Evolutionary conservation across 179 eudicot species (phyloP), one percentile per base, ranked within the genome.

Genomic region (Amaranthus tricolor): DNA sequence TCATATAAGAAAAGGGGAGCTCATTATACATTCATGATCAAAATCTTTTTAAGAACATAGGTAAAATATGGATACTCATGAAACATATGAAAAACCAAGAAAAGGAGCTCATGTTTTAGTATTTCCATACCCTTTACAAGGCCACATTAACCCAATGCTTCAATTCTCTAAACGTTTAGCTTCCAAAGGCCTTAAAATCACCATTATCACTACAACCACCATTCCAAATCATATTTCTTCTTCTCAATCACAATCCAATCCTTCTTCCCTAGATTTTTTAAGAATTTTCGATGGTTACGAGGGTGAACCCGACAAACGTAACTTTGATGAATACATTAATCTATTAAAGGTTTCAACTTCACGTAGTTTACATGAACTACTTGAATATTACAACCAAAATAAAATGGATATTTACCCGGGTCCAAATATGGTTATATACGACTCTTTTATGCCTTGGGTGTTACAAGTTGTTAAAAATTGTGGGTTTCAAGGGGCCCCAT

Each of bases 61-160:
- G 24, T n/a, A 21, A 74, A 64, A 70, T 61, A 55, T 56, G 21
- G 58, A 31, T 31, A 31, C 40, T 31, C 40, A 31, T 47, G 66
- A 48, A 72, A 17, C 17, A 9, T 60, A 54, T 52, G 31, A 74
- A 68, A 77, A 17, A 56, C 82, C 82, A 73, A 53, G 14, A 13
- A 62, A 16, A 43, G 83, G 80, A 58, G 83, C 80, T 72, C 66
- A 81, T 72, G 77, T 81, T 68, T 59, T 81, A 67, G 77, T 77
- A 24, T 19, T 81, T 9, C 31, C 80, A 62, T 76, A 61, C 14
- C 75, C 80, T 43, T 20, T 76, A 21, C 83, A 72, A 81, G 80
- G 83, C 75, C 83, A 81, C 66, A 76, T 77, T 9, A 81, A 81
- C 43, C 80, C 83, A 10, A 81, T 81, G 76, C 80, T 81, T 6